Conservation (phyloP, 2,329 filamentous ascomycete genomes). For the Ampelomyces quisqualis region DNA sequence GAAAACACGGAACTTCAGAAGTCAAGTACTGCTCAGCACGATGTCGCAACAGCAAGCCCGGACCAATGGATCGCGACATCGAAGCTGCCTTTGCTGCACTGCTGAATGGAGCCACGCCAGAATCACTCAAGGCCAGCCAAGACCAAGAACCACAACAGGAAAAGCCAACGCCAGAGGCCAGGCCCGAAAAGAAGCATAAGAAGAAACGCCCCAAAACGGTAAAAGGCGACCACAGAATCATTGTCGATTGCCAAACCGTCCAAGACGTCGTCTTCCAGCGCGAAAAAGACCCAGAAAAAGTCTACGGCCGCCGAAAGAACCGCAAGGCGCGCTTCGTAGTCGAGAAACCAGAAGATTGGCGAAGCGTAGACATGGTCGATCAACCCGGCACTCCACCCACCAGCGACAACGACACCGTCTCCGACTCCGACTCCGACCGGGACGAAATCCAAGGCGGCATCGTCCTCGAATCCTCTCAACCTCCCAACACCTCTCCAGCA, state of each 20-base stretch:
- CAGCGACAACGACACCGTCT: constrained; percentile 12
- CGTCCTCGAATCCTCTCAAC: constrained; percentile 8
- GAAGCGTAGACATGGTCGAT: constrained; percentile 50
- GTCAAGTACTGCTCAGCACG: constrained; percentile 60
- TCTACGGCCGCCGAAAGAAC: constrained; percentile 51
- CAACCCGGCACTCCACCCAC: constrained; percentile 4
- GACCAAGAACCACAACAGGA: constrained; percentile 3
- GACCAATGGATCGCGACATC: constrained; percentile 54
- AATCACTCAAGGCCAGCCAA: constrained; percentile 24
- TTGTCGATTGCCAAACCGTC: constrained; percentile 54
- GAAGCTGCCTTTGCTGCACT: constrained; percentile 52
- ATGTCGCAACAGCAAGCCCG: constrained; percentile 56
- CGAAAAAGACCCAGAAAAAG: constrained; percentile 49
- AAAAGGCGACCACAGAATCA: constrained; percentile 55
- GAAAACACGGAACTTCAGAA: constrained; percentile 37
- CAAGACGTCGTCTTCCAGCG: constrained; percentile 55
- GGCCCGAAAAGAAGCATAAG: constrained; percentile 21
- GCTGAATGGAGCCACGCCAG: constrained; percentile 39
- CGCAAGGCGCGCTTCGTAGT: constrained; percentile 45
- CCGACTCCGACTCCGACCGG: constrained; percentile 15
- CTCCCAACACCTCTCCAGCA: background rate
- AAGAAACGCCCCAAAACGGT: constrained; percentile 27
- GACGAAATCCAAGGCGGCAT: constrained; percentile 20
- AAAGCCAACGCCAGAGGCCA: constrained; percentile 7
- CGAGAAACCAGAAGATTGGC: constrained; percentile 45